Evolutionary conservation across 2,329 filamentous ascomycete genomes (phyloP), one percentile per base, ranked within the genome.

Genomic region (Trichoderma arundinaceum): DNA sequence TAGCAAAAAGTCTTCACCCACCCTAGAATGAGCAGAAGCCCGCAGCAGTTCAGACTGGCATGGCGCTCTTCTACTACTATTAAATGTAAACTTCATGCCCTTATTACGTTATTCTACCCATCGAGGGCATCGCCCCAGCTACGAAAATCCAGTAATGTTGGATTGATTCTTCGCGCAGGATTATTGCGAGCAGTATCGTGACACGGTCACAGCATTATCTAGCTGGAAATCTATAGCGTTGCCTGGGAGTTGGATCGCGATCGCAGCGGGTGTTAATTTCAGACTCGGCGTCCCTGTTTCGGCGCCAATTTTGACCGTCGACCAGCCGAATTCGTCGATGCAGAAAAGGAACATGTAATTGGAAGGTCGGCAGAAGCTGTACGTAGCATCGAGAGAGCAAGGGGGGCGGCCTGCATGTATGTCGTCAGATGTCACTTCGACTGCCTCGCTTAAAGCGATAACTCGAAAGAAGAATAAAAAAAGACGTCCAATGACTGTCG

Each of bases 401-500:
- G n/a, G 10, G n/a, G 7, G 17, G 17, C 44, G 17, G 17, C 17
- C n/a, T 49, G 10, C 46, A 22, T 49, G 19, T 8, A 49, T 46
- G 22, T 22, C 9, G 17, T 38, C 46, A 49, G 7, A 10, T 19
- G 7, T 38, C 35, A n/a, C 10, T 35, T 46, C 32, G 17, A 51
- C 49, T 17, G 39, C 51, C 48, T 54, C 41, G 49, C 60, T 52
- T 8, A 39, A 32, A 7, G 15, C 28, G 33, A 39, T 13, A 28
- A 52, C 19, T 7, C 12, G 12, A 38, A 46, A 33, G 7, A 2
- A 39, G 2, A 35, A n/a, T 10, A 19, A 44, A 46, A 13, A 46
- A 46, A 63, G 13, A 54, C 44, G 39, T 33, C 12, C 1, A 46
- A 38, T 33, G 12, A 46, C 17, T 33, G 51, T n/a, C 39, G 70